Percentiles rank a stretch among this genome's conserved stretches.
phyloP scores from a whole-genome alignment of 768 basidiomycete species.

The Boletus speciosus region DNA sequence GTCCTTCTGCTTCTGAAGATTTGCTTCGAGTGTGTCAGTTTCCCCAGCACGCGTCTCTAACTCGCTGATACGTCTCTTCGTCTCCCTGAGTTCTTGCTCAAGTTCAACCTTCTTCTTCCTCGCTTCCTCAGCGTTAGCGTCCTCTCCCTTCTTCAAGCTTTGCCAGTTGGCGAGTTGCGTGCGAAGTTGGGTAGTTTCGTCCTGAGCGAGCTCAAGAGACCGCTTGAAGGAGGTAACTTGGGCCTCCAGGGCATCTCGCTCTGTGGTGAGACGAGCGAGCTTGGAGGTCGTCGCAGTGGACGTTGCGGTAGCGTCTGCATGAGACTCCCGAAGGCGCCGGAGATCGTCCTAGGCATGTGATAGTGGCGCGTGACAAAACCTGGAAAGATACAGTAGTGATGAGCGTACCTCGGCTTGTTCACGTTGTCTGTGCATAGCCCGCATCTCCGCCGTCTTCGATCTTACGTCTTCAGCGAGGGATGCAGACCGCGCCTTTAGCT shows the following conservation, averaged over 20 bases:
- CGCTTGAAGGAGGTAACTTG: slow-evolving; percentile 53
- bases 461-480: slow-evolving; percentile 38
- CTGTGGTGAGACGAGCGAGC: slow-evolving; percentile 54
- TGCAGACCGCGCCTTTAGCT: slow-evolving; percentile 29
- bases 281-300: slow-evolving; percentile 46
- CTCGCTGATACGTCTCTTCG: slow-evolving; percentile 36
- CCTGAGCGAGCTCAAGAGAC: slow-evolving; percentile 54
- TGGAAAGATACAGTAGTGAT: not conserved
- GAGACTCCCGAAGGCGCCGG: slow-evolving; percentile 44
- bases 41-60: slow-evolving; percentile 24
- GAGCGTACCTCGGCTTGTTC: slow-evolving; percentile 44
- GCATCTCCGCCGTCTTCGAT: slow-evolving; percentile 39
- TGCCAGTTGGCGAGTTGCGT: slow-evolving; percentile 71
- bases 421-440: slow-evolving; percentile 39
- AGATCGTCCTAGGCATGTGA: slow-evolving; percentile 34
- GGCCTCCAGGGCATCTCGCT: slow-evolving; percentile 54
- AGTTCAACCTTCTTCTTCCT: slow-evolving; percentile 55
- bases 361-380: not conserved
- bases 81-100: slow-evolving; percentile 50
- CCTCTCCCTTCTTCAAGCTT: slow-evolving; percentile 60
- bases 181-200: slow-evolving; percentile 51
- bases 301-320: slow-evolving; percentile 47
- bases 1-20: slow-evolving; percentile 42
- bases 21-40: slow-evolving; percentile 32
- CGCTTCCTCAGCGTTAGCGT: slow-evolving; percentile 51